phyloP scores from a whole-genome alignment of 2,329 filamentous ascomycete species.

The Trichoderma citrinoviride region DNA sequence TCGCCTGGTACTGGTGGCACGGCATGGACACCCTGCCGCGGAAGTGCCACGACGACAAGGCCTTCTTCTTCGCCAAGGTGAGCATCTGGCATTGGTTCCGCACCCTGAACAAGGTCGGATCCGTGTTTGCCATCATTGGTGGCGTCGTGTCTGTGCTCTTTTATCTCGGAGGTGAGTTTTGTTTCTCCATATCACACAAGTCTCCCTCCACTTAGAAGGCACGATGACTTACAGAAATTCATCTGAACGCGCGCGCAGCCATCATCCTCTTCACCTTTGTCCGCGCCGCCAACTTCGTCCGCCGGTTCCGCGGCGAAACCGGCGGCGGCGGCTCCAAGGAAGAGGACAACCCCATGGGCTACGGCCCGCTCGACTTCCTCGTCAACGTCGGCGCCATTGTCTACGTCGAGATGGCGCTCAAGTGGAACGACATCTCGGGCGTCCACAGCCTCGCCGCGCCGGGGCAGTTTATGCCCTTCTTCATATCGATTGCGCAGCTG shows the following conservation, averaged over 20 bases:
- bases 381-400: constrained; percentile 29
- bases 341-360: constrained; percentile 6
- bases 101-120: constrained; percentile 28
- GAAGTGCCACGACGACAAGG: constrained; percentile 27
- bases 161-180: constrained; percentile 22
- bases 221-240: background rate
- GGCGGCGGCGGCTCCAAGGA: background rate
- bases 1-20: constrained; percentile 30
- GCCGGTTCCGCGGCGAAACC: background rate
- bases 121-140: constrained; percentile 23
- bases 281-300: background rate
- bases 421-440: constrained; percentile 27
- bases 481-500: constrained; percentile 28
- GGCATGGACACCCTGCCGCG: constrained; percentile 28
- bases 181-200: background rate
- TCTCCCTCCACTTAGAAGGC: background rate
- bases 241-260: too few relatives aligned
- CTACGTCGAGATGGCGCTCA: constrained; percentile 29
- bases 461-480: constrained; percentile 31
- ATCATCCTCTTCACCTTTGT: constrained; percentile 12
- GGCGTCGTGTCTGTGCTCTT: constrained; percentile 18
- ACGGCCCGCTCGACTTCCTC: constrained; percentile 22
- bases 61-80: constrained; percentile 32
- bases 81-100: constrained; percentile 31
- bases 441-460: constrained; percentile 26